Conservation (phyloP, 2,329 filamentous ascomycete genomes). For the Neofusicoccum umdonicola region DNA sequence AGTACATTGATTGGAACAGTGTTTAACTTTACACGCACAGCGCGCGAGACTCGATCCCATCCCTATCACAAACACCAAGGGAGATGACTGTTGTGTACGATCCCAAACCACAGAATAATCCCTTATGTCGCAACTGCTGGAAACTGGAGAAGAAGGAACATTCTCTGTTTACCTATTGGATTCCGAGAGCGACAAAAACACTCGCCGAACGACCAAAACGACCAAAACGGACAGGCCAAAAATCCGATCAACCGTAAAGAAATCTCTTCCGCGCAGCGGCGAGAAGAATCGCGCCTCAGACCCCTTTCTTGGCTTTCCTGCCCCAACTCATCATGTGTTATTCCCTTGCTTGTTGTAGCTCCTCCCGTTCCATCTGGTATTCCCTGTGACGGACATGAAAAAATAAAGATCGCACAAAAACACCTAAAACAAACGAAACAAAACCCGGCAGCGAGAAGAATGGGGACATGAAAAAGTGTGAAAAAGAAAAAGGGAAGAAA, state of each 20-base stretch:
- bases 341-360: constrained; percentile 12
- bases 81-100: not conserved
- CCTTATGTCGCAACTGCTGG: not conserved
- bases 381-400: constrained; percentile 10
- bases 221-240: constrained; percentile 13
- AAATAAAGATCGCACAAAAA: constrained; percentile 10
- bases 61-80: not conserved
- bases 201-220: constrained; percentile 10
- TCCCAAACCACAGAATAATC: constrained; percentile 4
- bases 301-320: constrained; percentile 14
- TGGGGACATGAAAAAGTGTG: constrained; percentile 1
- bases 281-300: constrained; percentile 11
- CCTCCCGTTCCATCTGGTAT: constrained; percentile 14
- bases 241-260: constrained; percentile 4
- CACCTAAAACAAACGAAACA: constrained; percentile 11
- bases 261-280: constrained; percentile 16
- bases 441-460: constrained; percentile 5
- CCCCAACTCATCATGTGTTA: constrained; percentile 10
- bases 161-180: constrained; percentile 13
- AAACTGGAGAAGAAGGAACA: not conserved
- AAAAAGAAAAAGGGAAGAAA: constrained; percentile 12
- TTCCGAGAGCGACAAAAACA: constrained; percentile 14
- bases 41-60: constrained; percentile 1
- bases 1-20: constrained; percentile 10
- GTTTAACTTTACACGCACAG: constrained; percentile 13